Conservation (phyloP, 148 eudicot genomes). For the Linanthus parryae region DNA sequence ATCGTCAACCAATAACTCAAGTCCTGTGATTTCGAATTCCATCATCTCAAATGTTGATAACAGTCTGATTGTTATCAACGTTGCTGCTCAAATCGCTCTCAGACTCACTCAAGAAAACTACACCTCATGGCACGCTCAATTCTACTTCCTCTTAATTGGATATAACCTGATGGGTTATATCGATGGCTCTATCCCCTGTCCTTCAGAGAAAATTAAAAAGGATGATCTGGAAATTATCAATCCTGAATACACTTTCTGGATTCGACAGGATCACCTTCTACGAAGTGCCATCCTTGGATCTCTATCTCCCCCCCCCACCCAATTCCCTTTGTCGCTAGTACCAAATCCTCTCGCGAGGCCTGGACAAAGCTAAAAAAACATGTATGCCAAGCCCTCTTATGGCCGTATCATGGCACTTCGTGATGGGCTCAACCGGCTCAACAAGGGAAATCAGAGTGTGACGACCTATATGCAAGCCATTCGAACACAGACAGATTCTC, state of each 20-base stretch:
- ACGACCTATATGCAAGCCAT: background rate
- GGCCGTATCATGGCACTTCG: background rate
- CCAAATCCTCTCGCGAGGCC: background rate
- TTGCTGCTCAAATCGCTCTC: background rate
- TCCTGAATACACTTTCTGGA: no score
- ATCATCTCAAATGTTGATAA: no score
- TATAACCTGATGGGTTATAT: background rate
- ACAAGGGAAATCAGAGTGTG: background rate
- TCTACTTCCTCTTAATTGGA: background rate
- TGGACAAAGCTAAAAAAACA: background rate
- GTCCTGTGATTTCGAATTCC: no score
- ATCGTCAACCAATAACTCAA: no score
- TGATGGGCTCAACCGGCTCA: background rate
- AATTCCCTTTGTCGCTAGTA: background rate
- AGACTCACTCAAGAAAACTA: background rate
- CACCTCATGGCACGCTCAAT: slow-evolving; percentile 5
- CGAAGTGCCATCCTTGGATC: slow-evolving; percentile 5
- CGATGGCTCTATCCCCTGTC: background rate
- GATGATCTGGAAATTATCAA: background rate
- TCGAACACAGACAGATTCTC: background rate
- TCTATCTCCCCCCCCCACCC: background rate
- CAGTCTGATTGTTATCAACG: slow-evolving; percentile 3
- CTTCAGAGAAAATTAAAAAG: background rate
- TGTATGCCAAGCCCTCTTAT: slow-evolving; percentile 1
- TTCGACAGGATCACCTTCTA: background rate